Evolutionary conservation across 306 rosid species (phyloP).

Genomic region (Glycine latifolia): DNA sequence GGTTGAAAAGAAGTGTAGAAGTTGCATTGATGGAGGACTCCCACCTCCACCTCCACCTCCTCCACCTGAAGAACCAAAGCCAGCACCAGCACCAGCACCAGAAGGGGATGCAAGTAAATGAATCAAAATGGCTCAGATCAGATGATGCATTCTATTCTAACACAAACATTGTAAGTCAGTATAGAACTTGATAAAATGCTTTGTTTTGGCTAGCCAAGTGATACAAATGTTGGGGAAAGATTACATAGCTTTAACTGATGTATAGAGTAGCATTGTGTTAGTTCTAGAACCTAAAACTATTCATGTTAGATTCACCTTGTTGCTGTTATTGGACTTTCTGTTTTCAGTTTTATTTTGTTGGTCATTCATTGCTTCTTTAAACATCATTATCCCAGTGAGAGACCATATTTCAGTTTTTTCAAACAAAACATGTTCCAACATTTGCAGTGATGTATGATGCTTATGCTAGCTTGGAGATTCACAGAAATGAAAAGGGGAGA

Average conservation of each 20-base stretch:
- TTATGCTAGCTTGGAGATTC: neutral
- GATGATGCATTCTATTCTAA: constrained; percentile 37
- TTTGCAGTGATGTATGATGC: neutral
- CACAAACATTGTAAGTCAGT: constrained; percentile 40
- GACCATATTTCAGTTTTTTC: constrained; percentile 11
- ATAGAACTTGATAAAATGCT: constrained; percentile 43
- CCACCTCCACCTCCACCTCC: constrained; percentile 51
- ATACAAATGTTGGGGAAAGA: constrained; percentile 31
- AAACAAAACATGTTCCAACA: constrained; percentile 23
- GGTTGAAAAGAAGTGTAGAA: constrained; percentile 80
- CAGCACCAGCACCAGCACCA: constrained; percentile 8
- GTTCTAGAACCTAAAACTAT: constrained; percentile 42
- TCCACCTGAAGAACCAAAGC: constrained; percentile 55
- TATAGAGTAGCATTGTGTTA: constrained; percentile 46
- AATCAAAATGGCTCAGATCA: constrained; percentile 23
- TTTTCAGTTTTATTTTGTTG: constrained; percentile 32
- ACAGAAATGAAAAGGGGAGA: neutral
- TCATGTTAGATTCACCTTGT: constrained; percentile 33
- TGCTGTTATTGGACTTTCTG: constrained; percentile 36
- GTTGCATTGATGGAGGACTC: constrained; percentile 81
- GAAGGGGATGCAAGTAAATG: constrained; percentile 58
- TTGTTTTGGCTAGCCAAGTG: constrained; percentile 31
- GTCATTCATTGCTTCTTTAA: constrained; percentile 13
- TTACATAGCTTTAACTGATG: constrained; percentile 40
- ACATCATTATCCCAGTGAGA: neutral